Conservation (phyloP, 2,329 filamentous ascomycete species). For the Penicillium polonicum region DNA sequence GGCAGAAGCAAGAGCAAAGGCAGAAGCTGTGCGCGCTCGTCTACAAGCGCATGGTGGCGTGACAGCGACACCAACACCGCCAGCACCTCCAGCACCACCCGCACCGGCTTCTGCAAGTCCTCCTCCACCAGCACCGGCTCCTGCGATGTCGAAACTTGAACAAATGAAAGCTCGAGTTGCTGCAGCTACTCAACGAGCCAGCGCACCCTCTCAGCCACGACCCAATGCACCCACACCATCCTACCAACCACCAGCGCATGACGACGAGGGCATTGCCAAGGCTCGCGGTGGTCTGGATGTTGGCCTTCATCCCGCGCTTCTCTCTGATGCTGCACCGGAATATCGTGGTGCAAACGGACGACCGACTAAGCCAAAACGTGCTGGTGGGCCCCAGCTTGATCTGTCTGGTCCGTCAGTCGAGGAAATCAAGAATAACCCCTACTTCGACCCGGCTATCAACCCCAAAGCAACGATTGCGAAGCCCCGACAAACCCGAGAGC, state of each 20-base stretch:
- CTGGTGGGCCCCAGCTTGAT: conserved; percentile 51
- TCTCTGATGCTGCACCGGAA: conserved; percentile 50
- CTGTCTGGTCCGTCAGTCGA: conserved; percentile 58
- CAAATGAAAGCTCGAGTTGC: conserved; percentile 77
- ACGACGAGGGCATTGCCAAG: conserved; percentile 49
- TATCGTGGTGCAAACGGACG: conserved; percentile 43
- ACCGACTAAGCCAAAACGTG: conserved; percentile 54
- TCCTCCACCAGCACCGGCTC: conserved; percentile 33
- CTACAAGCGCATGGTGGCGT: conserved; percentile 42
- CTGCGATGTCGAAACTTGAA: conserved; percentile 66
- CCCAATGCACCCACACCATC: conserved; percentile 37
- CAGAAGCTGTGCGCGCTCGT: conserved; percentile 49
- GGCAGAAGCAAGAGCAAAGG: conserved; percentile 49
- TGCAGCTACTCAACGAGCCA: conserved; percentile 62
- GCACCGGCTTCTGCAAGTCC: conserved; percentile 36
- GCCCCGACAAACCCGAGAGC: conserved; percentile 67
- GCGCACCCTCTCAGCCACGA: conserved; percentile 47
- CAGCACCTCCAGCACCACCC: conserved; percentile 21
- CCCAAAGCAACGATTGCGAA: conserved; percentile 59
- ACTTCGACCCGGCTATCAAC: conserved; percentile 71
- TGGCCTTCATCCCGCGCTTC: conserved; percentile 72
- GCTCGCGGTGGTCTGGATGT: conserved; percentile 70
- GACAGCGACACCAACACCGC: conserved; percentile 24
- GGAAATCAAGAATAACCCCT: conserved; percentile 70
- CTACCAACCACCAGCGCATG: conserved; percentile 45